These are phyloP conservation scores for Ceraceosorus bombacis DNA, from an alignment of 1,284 basidiomycete genomes.

Conservation along the genomic window DNA sequence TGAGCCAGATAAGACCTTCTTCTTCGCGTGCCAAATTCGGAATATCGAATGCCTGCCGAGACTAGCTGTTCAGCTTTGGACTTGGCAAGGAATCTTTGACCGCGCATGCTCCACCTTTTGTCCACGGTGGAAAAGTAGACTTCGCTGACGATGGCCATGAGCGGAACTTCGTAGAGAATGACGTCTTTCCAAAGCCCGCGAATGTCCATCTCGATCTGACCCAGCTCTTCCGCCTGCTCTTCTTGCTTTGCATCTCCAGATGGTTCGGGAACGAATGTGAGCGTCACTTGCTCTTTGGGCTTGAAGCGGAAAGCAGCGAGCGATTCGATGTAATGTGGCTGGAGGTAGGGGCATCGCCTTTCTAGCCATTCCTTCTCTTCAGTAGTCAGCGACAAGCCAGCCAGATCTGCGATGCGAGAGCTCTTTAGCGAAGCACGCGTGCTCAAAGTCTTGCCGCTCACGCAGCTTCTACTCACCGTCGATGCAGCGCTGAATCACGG, in stretches of 20 bases:
- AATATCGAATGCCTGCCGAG: slow-evolving; percentile 66
- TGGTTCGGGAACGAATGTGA: slow-evolving; percentile 59
- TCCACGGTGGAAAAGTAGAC: slow-evolving; percentile 64
- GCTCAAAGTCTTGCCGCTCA: neutral
- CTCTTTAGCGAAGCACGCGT: neutral
- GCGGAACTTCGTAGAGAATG: slow-evolving; percentile 91
- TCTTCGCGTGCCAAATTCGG: slow-evolving; percentile 87
- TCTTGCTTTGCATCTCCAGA: slow-evolving; percentile 42
- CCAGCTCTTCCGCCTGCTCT: slow-evolving; percentile 50
- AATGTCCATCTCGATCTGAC: slow-evolving; percentile 67
- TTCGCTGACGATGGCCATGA: slow-evolving; percentile 81
- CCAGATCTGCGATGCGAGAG: slow-evolving; percentile 52
- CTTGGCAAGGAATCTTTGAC: slow-evolving; percentile 60
- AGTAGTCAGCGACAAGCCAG: slow-evolving; percentile 57
- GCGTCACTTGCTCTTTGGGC: slow-evolving; percentile 65
- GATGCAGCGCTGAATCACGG: slow-evolving; percentile 55
- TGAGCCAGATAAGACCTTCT: slow-evolving; percentile 73
- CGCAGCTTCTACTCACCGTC: slow-evolving; percentile 55
- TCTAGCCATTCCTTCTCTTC: slow-evolving; percentile 67
- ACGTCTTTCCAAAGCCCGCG: slow-evolving; percentile 76
- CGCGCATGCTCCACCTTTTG: slow-evolving; percentile 73
- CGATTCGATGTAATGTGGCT: slow-evolving; percentile 66
- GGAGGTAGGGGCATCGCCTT: slow-evolving; percentile 68
- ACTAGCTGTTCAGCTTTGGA: slow-evolving; percentile 65
- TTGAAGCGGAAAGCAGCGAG: slow-evolving; percentile 65